Evolutionary conservation across 768 basidiomycete species (phyloP).

Genomic region (Suillus lakei): DNA sequence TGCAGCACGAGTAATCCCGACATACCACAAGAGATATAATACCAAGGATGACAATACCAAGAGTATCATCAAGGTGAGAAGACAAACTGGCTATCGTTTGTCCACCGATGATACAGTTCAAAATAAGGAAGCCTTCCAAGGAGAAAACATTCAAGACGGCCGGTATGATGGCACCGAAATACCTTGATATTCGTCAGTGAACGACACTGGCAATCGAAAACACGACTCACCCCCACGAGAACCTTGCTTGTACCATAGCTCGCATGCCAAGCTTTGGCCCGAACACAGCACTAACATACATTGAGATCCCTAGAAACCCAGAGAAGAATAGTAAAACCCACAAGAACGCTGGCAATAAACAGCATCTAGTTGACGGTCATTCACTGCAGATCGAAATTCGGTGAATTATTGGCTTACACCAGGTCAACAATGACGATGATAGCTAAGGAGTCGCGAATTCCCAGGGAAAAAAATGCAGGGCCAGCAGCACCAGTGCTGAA

Average conservation of each 20-base stretch:
- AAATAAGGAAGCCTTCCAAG: slow-evolving; percentile 58
- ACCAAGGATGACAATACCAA: slow-evolving; percentile 38
- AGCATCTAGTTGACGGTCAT: slow-evolving; percentile 27
- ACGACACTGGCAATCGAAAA: slow-evolving; percentile 9
- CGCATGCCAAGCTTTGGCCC: slow-evolving; percentile 60
- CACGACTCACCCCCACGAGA: slow-evolving; percentile 52
- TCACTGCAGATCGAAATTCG: background rate
- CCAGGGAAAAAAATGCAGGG: slow-evolving; percentile 54
- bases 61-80: slow-evolving; percentile 30
- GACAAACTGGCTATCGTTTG: slow-evolving; percentile 59
- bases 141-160: slow-evolving; percentile 53
- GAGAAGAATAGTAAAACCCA: slow-evolving; percentile 19
- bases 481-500: slow-evolving; percentile 55
- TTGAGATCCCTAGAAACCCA: background rate
- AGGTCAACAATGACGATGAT: slow-evolving; percentile 49
- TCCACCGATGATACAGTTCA: slow-evolving; percentile 66
- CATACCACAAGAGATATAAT: too few relatives aligned
- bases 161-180: slow-evolving; percentile 43
- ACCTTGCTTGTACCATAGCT: slow-evolving; percentile 60
- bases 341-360: slow-evolving; percentile 43
- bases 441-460: slow-evolving; percentile 47
- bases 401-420: slow-evolving; percentile 35
- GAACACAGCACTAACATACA: slow-evolving; percentile 45
- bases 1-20: slow-evolving; percentile 1
- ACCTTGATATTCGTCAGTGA: slow-evolving; percentile 30